A percentile compares a stretch with the other conserved stretches of the same genome.
Conservation (phyloP, 2,329 filamentous ascomycete species). For the Rhinocladiella mackenziei region DNA sequence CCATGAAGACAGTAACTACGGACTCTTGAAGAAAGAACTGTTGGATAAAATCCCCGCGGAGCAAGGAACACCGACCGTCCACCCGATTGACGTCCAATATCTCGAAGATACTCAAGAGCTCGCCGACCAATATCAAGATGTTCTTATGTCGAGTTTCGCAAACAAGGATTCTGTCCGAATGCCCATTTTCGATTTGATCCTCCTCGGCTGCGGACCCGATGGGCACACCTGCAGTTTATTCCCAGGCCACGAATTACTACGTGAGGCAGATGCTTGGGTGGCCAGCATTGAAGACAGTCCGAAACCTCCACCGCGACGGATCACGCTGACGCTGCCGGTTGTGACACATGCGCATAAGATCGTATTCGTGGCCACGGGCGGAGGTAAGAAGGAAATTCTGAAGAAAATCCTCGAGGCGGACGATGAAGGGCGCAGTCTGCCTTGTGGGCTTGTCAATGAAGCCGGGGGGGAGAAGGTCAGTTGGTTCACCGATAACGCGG, state of each 20-base stretch:
- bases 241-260: slow-evolving; percentile 79
- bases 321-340: slow-evolving; percentile 88
- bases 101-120: slow-evolving; percentile 79
- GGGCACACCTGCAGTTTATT: slow-evolving; percentile 97
- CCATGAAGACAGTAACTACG: slow-evolving; percentile 92
- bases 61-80: slow-evolving; percentile 65
- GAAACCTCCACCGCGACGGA: slow-evolving; percentile 85
- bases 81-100: slow-evolving; percentile 67
- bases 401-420: slow-evolving; percentile 78
- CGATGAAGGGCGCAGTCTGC: slow-evolving; percentile 67
- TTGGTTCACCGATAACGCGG: slow-evolving; percentile 89
- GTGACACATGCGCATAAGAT: slow-evolving; percentile 81
- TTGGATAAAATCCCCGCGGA: slow-evolving; percentile 78
- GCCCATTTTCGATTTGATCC: slow-evolving; percentile 88
- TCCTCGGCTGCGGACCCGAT: slow-evolving; percentile 91
- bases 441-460: slow-evolving; percentile 84
- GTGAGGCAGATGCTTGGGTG: slow-evolving; percentile 87
- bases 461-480: slow-evolving; percentile 78
- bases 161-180: slow-evolving; percentile 89
- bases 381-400: slow-evolving; percentile 83
- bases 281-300: slow-evolving; percentile 87
- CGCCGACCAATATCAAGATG: slow-evolving; percentile 89
- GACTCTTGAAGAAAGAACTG: slow-evolving; percentile 77
- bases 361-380: slow-evolving; percentile 87
- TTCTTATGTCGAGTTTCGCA: slow-evolving; percentile 79